Base-by-base conservation (phyloP, 2,329 filamentous ascomycete species). In the Colletotrichum sp. region DNA sequence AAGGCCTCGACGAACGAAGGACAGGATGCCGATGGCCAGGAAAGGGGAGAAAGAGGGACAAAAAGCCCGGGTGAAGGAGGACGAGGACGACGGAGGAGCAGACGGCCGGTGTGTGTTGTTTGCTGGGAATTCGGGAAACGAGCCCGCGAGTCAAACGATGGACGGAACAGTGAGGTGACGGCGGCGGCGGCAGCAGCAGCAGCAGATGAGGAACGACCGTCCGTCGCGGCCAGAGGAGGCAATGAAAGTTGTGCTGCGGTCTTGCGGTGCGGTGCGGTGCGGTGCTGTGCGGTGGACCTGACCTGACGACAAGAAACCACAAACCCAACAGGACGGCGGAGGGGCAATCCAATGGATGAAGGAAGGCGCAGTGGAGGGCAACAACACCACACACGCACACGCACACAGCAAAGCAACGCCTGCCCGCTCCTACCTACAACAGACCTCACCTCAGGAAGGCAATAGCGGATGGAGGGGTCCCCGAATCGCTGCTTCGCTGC, bases 221-320 rank as follows among this genome's bases (percentile, higher is more conserved):
- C 62, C 32, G 62, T 39, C 32, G 32, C 34, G 15, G 62, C 62
- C 34, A 52, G 44, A 28, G 49, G 65, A 68, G 44, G 65, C 49
- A 62, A 71, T 71, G 24, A 71, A 71, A 74, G 66, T 59, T 70
- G 66, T 74, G 30, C 59, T 64, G 57, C 21, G 18, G 39, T 49
- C 39, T 49, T 49, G 39, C 39, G 39, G 39, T 44, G 36, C 36
- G 15, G 36, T 44, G 34, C 34, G 1, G 34, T 52, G 36, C 36
- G n/a, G 71, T 49, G 36, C 36, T 0, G 36, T 55, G 28, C 36
- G 52, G 71, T 68, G 71, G 71, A 64, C 60, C 57, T 63, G 39
- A 49, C 39, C 39, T 49, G 39, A 49, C 18, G 57, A 62, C 60
- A 39, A 49, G 64, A 30, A 52, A 66, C 21, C 62, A n/a, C 16